Conservation (phyloP, 1,284 basidiomycete genomes). For the Gomphus bonarii region DNA sequence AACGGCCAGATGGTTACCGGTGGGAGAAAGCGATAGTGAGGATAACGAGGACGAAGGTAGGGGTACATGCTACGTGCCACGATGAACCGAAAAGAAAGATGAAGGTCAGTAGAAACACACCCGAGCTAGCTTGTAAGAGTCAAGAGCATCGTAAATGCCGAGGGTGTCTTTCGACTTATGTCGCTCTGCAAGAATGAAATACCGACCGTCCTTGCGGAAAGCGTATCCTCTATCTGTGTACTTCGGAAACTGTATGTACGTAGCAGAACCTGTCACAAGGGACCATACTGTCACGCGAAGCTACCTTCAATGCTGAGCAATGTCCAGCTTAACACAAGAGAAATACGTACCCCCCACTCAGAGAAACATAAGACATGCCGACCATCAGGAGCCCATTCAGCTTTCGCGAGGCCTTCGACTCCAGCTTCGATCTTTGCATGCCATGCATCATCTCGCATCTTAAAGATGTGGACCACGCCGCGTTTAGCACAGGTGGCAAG, state of each 20-base stretch:
- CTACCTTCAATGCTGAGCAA: conserved; percentile 26
- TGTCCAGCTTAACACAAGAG: not conserved
- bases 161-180: conserved; percentile 80
- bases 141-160: conserved; percentile 68
- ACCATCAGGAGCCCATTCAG: conserved; percentile 80
- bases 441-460: conserved; percentile 67
- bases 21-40: conserved; percentile 73
- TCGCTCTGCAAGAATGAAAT: conserved; percentile 74
- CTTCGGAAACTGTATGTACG: conserved; percentile 65
- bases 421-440: conserved; percentile 63
- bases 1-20: conserved; percentile 68
- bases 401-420: conserved; percentile 72
- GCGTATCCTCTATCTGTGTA: conserved; percentile 46
- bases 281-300: conserved; percentile 77
- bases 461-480: conserved; percentile 60
- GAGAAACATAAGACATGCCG: conserved; percentile 77
- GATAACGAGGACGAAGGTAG: conserved; percentile 67
- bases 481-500: conserved; percentile 60
- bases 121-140: conserved; percentile 62
- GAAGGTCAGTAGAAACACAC: conserved; percentile 32
- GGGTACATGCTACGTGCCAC: conserved; percentile 57
- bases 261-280: conserved; percentile 54
- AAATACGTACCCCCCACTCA: conserved; percentile 69
- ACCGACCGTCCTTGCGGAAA: conserved; percentile 69
- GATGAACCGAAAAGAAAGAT: not conserved